Percentiles rank a stretch among this genome's conserved stretches.
Evolutionary conservation across 805 yeast species (phyloP).

Genomic region (Scheffersomyces amazonensis): DNA sequence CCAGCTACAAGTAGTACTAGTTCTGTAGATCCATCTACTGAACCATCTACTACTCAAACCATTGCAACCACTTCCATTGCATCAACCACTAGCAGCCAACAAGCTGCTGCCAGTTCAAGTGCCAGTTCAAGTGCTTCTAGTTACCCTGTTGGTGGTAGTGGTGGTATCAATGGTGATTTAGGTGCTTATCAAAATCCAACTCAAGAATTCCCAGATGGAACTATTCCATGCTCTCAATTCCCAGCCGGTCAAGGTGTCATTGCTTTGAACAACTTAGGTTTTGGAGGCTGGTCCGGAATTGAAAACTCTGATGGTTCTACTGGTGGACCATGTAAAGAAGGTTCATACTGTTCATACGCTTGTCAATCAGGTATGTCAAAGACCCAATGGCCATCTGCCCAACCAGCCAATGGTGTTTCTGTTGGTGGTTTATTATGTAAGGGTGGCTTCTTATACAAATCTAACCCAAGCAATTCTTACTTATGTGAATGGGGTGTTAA

Average conservation of each 20-base stretch:
- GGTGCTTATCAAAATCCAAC: slow-evolving; percentile 47
- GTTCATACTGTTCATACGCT: slow-evolving; percentile 73
- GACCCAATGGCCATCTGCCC: slow-evolving; percentile 73
- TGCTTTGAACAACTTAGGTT: slow-evolving; percentile 38
- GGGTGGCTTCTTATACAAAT: slow-evolving; percentile 59
- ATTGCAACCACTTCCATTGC: slow-evolving; percentile 28
- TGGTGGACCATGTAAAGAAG: slow-evolving; percentile 51
- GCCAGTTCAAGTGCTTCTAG: slow-evolving; percentile 18
- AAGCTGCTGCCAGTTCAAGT: slow-evolving; percentile 20
- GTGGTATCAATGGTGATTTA: slow-evolving; percentile 48
- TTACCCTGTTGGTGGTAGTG: slow-evolving; percentile 2
- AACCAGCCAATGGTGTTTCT: slow-evolving; percentile 67
- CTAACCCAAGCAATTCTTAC: slow-evolving; percentile 48
- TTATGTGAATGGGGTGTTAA: slow-evolving; percentile 66
- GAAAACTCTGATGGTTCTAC: slow-evolving; percentile 47
- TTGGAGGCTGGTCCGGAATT: slow-evolving; percentile 45
- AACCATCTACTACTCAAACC: slow-evolving; percentile 15
- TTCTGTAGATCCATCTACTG: slow-evolving; percentile 3
- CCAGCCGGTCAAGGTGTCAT: slow-evolving; percentile 77
- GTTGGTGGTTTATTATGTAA: slow-evolving; percentile 70
- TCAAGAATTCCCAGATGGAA: slow-evolving; percentile 65
- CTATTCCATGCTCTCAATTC: slow-evolving; percentile 62
- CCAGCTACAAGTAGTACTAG: slow-evolving; percentile 17
- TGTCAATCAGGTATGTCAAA: slow-evolving; percentile 80
- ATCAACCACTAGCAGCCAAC: slow-evolving; percentile 10